These are phyloP conservation scores for Stachybotrys echinatus DNA, from an alignment of 2,329 filamentous ascomycete species.

Conservation along the genomic window DNA sequence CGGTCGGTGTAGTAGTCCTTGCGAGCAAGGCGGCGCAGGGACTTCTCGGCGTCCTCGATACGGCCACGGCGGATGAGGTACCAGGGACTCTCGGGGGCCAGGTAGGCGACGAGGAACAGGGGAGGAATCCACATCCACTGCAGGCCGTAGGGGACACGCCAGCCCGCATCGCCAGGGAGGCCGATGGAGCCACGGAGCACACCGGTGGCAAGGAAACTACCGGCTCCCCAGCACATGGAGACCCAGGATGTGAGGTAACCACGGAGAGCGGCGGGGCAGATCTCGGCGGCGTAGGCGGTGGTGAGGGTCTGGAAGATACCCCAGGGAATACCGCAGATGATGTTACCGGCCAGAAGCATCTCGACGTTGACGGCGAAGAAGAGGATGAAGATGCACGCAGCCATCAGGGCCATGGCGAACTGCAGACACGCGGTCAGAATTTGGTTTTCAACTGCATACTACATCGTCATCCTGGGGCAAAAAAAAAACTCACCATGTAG, in stretches of 20 bases:
- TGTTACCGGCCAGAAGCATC: slow-evolving; percentile 32
- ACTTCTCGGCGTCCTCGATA: slow-evolving; percentile 21
- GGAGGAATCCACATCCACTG: slow-evolving; percentile 40
- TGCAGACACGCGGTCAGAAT: too few relatives aligned
- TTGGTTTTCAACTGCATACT: too few relatives aligned
- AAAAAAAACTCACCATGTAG: too few relatives aligned
- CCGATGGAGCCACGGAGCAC: slow-evolving; percentile 22
- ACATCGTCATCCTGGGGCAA: too few relatives aligned
- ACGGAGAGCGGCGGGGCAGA: slow-evolving; percentile 26
- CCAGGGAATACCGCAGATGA: slow-evolving; percentile 22
- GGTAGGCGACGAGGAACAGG: slow-evolving; percentile 19
- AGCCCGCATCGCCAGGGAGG: slow-evolving; percentile 10
- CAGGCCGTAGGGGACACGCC: slow-evolving; percentile 32
- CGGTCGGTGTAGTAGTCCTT: slow-evolving; percentile 28
- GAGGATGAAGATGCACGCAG: slow-evolving; percentile 32
- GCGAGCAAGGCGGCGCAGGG: slow-evolving; percentile 21
- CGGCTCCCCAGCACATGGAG: slow-evolving; percentile 37
- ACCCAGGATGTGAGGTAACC: slow-evolving; percentile 33
- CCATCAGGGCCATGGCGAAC: slow-evolving; percentile 28
- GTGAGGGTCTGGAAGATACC: slow-evolving; percentile 32
- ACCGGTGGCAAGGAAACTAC: slow-evolving; percentile 32
- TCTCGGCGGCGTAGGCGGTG: slow-evolving; percentile 37
- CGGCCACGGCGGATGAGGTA: slow-evolving; percentile 30
- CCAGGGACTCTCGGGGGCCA: slow-evolving; percentile 40
- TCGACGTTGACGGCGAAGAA: slow-evolving; percentile 32